phyloP scores from a whole-genome alignment of 108 stramenopile genomes.

The Mediolabrus comicus region DNA sequence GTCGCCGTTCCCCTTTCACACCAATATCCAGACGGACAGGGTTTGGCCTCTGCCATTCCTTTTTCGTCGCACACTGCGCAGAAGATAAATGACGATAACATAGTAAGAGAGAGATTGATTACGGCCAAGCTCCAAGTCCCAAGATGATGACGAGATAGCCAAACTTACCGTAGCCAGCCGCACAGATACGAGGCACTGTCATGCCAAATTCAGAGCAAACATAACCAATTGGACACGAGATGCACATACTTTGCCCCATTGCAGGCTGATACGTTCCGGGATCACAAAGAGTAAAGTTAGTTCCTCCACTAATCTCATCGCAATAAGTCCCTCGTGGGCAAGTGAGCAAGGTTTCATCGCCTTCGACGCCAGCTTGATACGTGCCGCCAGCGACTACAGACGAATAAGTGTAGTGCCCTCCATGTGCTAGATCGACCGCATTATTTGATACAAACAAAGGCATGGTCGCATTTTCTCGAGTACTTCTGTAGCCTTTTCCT shows the following conservation, averaged over 20 bases:
- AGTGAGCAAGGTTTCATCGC: conserved; percentile 43
- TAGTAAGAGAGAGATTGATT: neutral
- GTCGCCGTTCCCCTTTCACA: conserved; percentile 60
- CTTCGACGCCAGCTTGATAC: conserved; percentile 51
- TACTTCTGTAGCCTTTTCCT: conserved; percentile 15
- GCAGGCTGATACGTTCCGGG: conserved; percentile 78
- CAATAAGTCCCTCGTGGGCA: conserved; percentile 54
- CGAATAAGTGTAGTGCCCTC: conserved; percentile 13
- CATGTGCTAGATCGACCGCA: conserved; percentile 24
- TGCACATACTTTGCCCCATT: conserved; percentile 47
- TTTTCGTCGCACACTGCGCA: conserved; percentile 54
- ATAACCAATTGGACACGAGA: conserved; percentile 76
- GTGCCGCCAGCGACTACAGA: conserved; percentile 6
- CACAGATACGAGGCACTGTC: conserved; percentile 59
- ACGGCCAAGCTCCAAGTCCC: neutral
- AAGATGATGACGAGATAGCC: neutral
- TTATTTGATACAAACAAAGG: conserved; percentile 35
- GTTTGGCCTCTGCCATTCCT: conserved; percentile 51
- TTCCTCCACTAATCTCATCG: conserved; percentile 6
- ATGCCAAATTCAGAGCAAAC: conserved; percentile 76
- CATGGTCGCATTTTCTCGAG: conserved; percentile 3
- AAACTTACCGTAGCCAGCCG: conserved; percentile 60
- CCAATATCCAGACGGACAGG: conserved; percentile 70
- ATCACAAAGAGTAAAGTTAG: conserved; percentile 69
- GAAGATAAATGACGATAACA: neutral